phyloP scores from a whole-genome alignment of 768 basidiomycete genomes.

The Termitomyces sp. region DNA sequence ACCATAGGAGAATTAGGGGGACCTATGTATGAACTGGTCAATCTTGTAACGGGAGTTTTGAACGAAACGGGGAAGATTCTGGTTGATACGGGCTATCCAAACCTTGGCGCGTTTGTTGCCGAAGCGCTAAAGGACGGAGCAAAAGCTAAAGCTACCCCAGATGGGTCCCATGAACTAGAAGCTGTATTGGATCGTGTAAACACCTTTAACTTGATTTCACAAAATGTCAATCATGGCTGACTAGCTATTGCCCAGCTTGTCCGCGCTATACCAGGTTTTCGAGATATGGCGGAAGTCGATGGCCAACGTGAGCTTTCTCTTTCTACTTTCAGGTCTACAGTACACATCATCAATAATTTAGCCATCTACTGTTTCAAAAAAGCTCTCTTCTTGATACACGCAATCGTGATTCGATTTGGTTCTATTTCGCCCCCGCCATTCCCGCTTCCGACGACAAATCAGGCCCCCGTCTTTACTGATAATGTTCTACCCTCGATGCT shows the following conservation, averaged over 20 bases:
- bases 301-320: constrained; percentile 48
- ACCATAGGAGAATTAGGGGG: constrained; percentile 76
- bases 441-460: constrained; percentile 55
- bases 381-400: constrained; percentile 77
- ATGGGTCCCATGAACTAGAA: constrained; percentile 42
- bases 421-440: constrained; percentile 49
- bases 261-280: constrained; percentile 75
- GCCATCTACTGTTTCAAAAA: constrained; percentile 92
- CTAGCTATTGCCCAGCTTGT: constrained; percentile 50
- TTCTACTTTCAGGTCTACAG: neutral
- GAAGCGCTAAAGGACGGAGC: constrained; percentile 59
- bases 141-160: constrained; percentile 24
- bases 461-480: constrained; percentile 71
- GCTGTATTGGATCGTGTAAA: constrained; percentile 61
- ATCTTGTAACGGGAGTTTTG: constrained; percentile 56
- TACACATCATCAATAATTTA: constrained; percentile 22
- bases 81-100: constrained; percentile 53
- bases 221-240: constrained; percentile 6
- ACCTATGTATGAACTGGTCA: constrained; percentile 69
- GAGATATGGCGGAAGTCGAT: constrained; percentile 68
- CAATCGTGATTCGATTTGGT: constrained; percentile 64
- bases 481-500: constrained; percentile 84
- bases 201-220: neutral
- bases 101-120: constrained; percentile 73
- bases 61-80: constrained; percentile 74